These are phyloP conservation scores for Apiotrichum montevideense DNA, from an alignment of 1,284 basidiomycete genomes.

Conservation along the genomic window DNA sequence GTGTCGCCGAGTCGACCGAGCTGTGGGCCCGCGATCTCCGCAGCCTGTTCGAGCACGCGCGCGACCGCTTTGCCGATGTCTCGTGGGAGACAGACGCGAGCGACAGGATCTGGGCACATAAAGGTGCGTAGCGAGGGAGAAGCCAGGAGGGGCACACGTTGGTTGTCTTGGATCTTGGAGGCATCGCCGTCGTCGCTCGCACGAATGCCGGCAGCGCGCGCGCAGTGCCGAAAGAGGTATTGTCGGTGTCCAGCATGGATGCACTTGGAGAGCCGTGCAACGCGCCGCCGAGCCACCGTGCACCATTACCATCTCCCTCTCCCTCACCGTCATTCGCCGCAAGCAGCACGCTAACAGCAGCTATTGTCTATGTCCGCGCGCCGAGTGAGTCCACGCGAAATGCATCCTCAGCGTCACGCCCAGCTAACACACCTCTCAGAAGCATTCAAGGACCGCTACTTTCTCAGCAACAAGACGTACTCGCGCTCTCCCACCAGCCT, in stretches of 20 bases:
- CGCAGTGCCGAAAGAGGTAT: too few relatives aligned
- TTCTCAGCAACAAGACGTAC: slow-evolving; percentile 41
- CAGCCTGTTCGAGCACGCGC: slow-evolving; percentile 66
- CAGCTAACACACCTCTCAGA: slow-evolving; percentile 19
- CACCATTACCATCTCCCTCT: too few relatives aligned
- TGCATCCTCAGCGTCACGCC: not conserved
- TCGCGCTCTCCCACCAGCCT: slow-evolving; percentile 42
- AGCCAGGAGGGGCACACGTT: too few relatives aligned
- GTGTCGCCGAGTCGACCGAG: slow-evolving; percentile 32
- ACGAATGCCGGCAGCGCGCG: too few relatives aligned
- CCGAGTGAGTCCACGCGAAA: slow-evolving; percentile 47
- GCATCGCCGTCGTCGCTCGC: too few relatives aligned
- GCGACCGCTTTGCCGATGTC: slow-evolving; percentile 85
- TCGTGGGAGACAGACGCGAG: slow-evolving; percentile 69
- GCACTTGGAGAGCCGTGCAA: too few relatives aligned
- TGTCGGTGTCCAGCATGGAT: too few relatives aligned
- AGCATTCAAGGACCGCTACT: slow-evolving; percentile 75
- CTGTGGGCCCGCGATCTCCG: slow-evolving; percentile 74
- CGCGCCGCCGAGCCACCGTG: too few relatives aligned
- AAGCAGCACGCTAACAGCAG: slow-evolving; percentile 46
- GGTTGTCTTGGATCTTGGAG: too few relatives aligned
- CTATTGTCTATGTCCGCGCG: slow-evolving; percentile 88
- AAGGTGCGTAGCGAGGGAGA: slow-evolving; percentile 25
- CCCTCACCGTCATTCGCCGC: too few relatives aligned
- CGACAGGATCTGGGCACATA: slow-evolving; percentile 45